Conservation (phyloP, 2,329 filamentous ascomycete genomes). For the Fusarium sterilihyphosum region DNA sequence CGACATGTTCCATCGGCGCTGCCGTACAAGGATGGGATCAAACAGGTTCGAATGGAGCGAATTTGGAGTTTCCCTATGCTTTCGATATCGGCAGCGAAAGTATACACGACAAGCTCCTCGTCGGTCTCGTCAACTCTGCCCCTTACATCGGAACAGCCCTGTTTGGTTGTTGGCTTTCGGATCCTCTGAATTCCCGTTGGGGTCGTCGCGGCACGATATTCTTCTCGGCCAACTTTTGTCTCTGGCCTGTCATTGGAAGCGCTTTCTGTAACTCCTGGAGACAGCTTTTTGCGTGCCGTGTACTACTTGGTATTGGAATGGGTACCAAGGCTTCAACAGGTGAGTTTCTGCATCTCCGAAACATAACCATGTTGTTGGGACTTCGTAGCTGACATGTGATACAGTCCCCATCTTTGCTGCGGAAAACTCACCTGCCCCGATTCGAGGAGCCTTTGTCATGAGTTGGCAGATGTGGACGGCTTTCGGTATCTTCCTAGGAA, state of each 20-base stretch:
- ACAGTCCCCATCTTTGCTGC: conserved; percentile 80
- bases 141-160: conserved; percentile 61
- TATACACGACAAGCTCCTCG: conserved; percentile 57
- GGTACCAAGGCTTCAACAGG: conserved; percentile 75
- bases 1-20: conserved; percentile 74
- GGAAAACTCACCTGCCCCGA: conserved; percentile 74
- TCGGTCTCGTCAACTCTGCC: conserved; percentile 74
- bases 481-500: conserved; percentile 70
- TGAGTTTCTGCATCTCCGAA: conserved; percentile 37
- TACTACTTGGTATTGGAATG: conserved; percentile 81
- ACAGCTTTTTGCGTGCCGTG: conserved; percentile 75
- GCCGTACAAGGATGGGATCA: conserved; percentile 78
- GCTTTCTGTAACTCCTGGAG: conserved; percentile 77
- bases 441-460: conserved; percentile 83
- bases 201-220: conserved; percentile 70
- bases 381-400: conserved; percentile 41
- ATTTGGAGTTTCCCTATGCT: conserved; percentile 66
- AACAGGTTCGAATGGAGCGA: conserved; percentile 71
- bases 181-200: conserved; percentile 63
- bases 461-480: conserved; percentile 79
- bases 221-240: conserved; percentile 76
- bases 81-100: conserved; percentile 55
- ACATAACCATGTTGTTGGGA: background rate
- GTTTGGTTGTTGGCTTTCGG: conserved; percentile 72
- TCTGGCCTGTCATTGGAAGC: conserved; percentile 75